phyloP scores from a whole-genome alignment of 2,329 filamentous ascomycete genomes.

The Ophiostoma perfectum region DNA sequence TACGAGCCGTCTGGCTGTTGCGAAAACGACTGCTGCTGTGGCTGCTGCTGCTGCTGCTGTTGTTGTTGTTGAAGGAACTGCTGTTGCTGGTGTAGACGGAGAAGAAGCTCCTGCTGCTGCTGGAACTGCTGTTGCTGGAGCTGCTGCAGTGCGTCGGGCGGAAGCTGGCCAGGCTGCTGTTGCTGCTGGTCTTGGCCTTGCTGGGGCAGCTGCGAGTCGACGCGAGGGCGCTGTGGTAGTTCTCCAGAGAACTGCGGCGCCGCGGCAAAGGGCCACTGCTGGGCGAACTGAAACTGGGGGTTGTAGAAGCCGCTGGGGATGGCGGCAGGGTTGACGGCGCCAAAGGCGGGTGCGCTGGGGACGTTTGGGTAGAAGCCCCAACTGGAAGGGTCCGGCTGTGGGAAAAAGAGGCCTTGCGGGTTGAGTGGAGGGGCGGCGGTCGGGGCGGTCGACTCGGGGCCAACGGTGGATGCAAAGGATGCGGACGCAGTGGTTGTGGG shows the following conservation, averaged over 20 bases:
- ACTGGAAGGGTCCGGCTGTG: slow-evolving; percentile 32
- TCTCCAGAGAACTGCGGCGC: slow-evolving; percentile 31
- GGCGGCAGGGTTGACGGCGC: slow-evolving; percentile 31
- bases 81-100: slow-evolving; percentile 21
- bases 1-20: slow-evolving; percentile 9
- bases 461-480: slow-evolving; percentile 26
- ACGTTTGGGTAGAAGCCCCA: slow-evolving; percentile 48
- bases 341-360: slow-evolving; percentile 40
- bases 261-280: slow-evolving; percentile 32
- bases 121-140: slow-evolving; percentile 29
- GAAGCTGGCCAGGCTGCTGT: slow-evolving; percentile 23
- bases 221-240: slow-evolving; percentile 34
- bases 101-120: slow-evolving; percentile 17
- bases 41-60: slow-evolving; percentile 11
- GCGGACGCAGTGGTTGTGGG: slow-evolving; percentile 23
- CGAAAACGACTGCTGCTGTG: slow-evolving; percentile 25
- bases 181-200: slow-evolving; percentile 27
- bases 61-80: background rate
- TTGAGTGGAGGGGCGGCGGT: slow-evolving; percentile 12
- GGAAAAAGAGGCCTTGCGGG: slow-evolving; percentile 18
- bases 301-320: slow-evolving; percentile 33
- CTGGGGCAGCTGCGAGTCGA: slow-evolving; percentile 25
- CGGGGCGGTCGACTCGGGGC: slow-evolving; percentile 10
- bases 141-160: slow-evolving; percentile 34
- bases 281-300: slow-evolving; percentile 26